These are phyloP conservation scores for Ilyonectria mors-panacis DNA, from an alignment of 2,329 filamentous ascomycete species.

Conservation along the genomic window DNA sequence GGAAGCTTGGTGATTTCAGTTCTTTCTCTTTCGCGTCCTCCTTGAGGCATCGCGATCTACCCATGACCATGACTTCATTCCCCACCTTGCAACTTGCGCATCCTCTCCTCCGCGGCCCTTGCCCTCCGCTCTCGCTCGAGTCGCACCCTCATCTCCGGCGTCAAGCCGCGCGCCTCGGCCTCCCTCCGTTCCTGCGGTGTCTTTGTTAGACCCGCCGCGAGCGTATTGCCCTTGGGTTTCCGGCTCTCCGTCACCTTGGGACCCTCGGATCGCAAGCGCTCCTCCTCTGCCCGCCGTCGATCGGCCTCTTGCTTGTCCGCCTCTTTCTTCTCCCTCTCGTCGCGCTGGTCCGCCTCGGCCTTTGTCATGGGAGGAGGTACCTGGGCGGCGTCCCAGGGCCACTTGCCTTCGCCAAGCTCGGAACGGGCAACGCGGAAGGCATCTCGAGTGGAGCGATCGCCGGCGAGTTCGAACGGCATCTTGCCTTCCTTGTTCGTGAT, in stretches of 20 bases:
- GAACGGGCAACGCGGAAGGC: conserved; percentile 90
- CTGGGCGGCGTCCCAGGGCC: conserved; percentile 83
- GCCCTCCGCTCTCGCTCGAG: conserved; percentile 92
- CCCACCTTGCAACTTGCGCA: conserved; percentile 71
- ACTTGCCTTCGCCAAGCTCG: conserved; percentile 82
- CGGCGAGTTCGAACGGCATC: conserved; percentile 87
- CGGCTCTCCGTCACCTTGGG: conserved; percentile 67
- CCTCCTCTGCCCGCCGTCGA: conserved; percentile 81
- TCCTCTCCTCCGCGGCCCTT: conserved; percentile 90
- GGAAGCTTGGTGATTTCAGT: not conserved
- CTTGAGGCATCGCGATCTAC: not conserved
- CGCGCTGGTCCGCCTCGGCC: conserved; percentile 78
- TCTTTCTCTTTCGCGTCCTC: not conserved
- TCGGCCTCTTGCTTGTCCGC: conserved; percentile 78
- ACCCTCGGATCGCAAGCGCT: conserved; percentile 78
- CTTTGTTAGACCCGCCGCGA: conserved; percentile 72
- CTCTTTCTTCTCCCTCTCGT: conserved; percentile 79
- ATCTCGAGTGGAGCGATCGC: conserved; percentile 88
- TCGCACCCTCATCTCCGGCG: conserved; percentile 86
- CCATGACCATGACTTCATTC: conserved; percentile 26
- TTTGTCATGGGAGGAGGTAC: conserved; percentile 81
- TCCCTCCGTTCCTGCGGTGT: conserved; percentile 85
- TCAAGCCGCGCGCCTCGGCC: conserved; percentile 87
- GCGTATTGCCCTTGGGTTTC: conserved; percentile 66
- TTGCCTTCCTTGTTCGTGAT: conserved; percentile 81